These are phyloP conservation scores for Pyrenula massariospora DNA, from an alignment of 495 filamentous ascomycete species.

Conservation along the genomic window DNA sequence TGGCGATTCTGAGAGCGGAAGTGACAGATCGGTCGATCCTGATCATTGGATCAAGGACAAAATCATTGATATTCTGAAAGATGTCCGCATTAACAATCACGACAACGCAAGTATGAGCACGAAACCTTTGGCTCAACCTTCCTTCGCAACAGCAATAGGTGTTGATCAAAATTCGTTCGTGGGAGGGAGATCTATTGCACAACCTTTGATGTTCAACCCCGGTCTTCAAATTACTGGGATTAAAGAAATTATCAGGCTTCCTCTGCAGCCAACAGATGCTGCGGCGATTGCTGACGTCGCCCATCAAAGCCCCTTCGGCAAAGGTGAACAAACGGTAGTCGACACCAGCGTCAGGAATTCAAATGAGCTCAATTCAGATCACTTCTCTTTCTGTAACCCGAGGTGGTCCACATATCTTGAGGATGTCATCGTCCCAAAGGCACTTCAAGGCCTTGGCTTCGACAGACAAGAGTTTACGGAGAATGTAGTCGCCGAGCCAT, in stretches of 20 bases:
- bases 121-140: neutral
- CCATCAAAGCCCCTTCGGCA: conserved; percentile 32
- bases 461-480: conserved; percentile 5
- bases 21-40: neutral
- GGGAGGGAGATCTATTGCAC: neutral
- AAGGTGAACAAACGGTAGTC: conserved; percentile 31
- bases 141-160: neutral
- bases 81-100: neutral
- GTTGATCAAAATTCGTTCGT: neutral
- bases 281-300: conserved; percentile 23
- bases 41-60: neutral
- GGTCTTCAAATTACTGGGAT: conserved; percentile 26
- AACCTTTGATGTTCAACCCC: conserved; percentile 10
- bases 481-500: conserved; percentile 23
- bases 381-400: conserved; percentile 29
- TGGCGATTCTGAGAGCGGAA: neutral
- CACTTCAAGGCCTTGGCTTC: conserved; percentile 19
- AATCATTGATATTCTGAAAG: neutral
- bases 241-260: conserved; percentile 23
- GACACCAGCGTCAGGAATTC: conserved; percentile 35
- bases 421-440: conserved; percentile 3
- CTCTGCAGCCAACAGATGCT: conserved; percentile 28
- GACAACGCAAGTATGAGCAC: neutral
- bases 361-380: conserved; percentile 32
- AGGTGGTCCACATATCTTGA: conserved; percentile 17